A percentile compares a stretch with the other conserved stretches of the same genome.
phyloP scores from a whole-genome alignment of 129 eudicot genomes.

The Scalesia atractyloides region DNA sequence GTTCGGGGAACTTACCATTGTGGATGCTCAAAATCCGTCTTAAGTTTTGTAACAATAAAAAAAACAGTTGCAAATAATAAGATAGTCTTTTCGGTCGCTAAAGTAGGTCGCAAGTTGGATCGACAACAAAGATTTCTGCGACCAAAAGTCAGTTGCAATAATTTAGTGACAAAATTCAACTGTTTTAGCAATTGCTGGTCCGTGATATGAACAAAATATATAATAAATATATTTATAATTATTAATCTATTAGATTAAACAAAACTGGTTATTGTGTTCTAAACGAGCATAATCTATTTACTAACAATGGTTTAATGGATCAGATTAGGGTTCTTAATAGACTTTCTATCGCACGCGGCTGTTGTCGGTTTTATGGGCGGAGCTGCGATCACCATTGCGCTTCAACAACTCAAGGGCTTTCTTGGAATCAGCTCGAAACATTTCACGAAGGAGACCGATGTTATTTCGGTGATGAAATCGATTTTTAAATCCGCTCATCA shows the following conservation, averaged over 20 bases:
- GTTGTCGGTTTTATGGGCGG: constrained; percentile 87
- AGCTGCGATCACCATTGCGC: constrained; percentile 88
- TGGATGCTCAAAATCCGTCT: too few relatives aligned
- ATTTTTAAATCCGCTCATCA: constrained; percentile 57
- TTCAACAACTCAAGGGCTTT: constrained; percentile 88
- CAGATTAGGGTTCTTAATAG: constrained; percentile 79
- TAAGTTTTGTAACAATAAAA: too few relatives aligned
- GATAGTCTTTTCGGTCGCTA: too few relatives aligned
- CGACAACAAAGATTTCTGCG: too few relatives aligned
- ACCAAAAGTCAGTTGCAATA: too few relatives aligned
- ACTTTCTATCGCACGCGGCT: constrained; percentile 83
- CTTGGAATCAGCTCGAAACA: constrained; percentile 57
- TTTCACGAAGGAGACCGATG: constrained; percentile 69
- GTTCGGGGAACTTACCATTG: too few relatives aligned
- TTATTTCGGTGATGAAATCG: constrained; percentile 69
- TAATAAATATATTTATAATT: too few relatives aligned
- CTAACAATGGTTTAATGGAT: constrained; percentile 16
- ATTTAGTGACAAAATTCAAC: too few relatives aligned
- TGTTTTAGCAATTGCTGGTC: too few relatives aligned
- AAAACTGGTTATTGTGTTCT: neutral
- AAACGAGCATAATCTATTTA: neutral
- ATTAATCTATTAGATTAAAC: neutral
- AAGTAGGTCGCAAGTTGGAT: too few relatives aligned
- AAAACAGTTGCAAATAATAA: too few relatives aligned
- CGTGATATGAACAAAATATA: too few relatives aligned